These are phyloP conservation scores for Echium plantagineum DNA, from an alignment of 257 asterid species.

Conservation along the genomic window DNA sequence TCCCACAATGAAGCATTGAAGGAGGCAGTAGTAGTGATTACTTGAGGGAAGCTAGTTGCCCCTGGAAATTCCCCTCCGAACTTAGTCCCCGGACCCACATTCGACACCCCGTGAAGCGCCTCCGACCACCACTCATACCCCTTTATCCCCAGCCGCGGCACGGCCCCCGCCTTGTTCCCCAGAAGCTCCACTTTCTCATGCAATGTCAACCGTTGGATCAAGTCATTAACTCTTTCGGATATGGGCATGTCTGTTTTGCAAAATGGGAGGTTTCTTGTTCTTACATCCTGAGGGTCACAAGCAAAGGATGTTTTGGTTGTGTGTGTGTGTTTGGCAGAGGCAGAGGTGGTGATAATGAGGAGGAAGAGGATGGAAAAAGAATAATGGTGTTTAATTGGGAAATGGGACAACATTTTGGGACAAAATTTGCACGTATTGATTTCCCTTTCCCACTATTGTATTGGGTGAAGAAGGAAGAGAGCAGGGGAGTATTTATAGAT, in stretches of 20 bases:
- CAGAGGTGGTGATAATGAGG: not conserved
- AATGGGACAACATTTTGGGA: not conserved
- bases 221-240: constrained; percentile 49
- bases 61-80: constrained; percentile 68
- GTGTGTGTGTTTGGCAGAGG: constrained; percentile 14
- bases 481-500: constrained; percentile 2
- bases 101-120: constrained; percentile 83
- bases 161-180: constrained; percentile 48
- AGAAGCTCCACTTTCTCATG: constrained; percentile 63
- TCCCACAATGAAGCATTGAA: constrained; percentile 76
- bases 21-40: constrained; percentile 73
- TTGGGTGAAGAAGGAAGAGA: not conserved
- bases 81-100: constrained; percentile 66
- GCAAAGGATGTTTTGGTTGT: constrained; percentile 48
- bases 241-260: constrained; percentile 31
- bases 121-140: constrained; percentile 94
- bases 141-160: constrained; percentile 59
- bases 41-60: constrained; percentile 94
- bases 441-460: not conserved
- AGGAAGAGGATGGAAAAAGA: constrained; percentile 5
- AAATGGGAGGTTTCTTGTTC: constrained; percentile 29
- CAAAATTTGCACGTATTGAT: not conserved
- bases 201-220: constrained; percentile 53
- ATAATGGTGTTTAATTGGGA: constrained; percentile 13
- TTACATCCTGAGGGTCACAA: constrained; percentile 35